Percentiles rank a stretch among this genome's conserved stretches.
Evolutionary conservation across 2,329 filamentous ascomycete species (phyloP).

Genomic region (Diaporthe velutina): DNA sequence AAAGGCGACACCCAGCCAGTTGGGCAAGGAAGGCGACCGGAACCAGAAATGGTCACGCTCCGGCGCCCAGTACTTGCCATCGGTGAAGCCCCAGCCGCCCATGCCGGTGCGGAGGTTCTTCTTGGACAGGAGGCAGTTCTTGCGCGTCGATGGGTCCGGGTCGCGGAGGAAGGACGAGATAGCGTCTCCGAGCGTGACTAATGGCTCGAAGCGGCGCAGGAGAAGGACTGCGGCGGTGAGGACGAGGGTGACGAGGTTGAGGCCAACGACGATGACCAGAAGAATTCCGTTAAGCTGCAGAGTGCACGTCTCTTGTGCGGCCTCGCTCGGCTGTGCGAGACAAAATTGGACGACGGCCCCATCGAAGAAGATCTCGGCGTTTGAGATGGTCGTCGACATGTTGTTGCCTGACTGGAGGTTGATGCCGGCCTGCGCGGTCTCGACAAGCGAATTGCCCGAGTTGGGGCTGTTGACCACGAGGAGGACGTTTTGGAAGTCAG

Average conservation of each 20-base stretch:
- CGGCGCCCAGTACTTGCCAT: slow-evolving; percentile 58
- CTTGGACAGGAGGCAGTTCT: slow-evolving; percentile 61
- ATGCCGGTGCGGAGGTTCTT: slow-evolving; percentile 56
- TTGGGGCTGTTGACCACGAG: slow-evolving; percentile 48
- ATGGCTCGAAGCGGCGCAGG: slow-evolving; percentile 53
- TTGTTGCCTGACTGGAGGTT: slow-evolving; percentile 21
- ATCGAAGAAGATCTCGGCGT: slow-evolving; percentile 42
- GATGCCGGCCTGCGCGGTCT: slow-evolving; percentile 43
- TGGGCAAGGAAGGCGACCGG: slow-evolving; percentile 54
- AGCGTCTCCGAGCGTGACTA: slow-evolving; percentile 65
- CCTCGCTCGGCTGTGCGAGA: slow-evolving; percentile 46
- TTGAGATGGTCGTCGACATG: slow-evolving; percentile 28
- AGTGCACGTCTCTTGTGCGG: slow-evolving; percentile 49
- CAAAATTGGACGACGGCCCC: slow-evolving; percentile 48
- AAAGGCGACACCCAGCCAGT: slow-evolving; percentile 57
- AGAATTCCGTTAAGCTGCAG: slow-evolving; percentile 59
- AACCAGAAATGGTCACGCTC: slow-evolving; percentile 58
- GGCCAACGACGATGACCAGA: slow-evolving; percentile 56
- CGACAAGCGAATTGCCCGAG: slow-evolving; percentile 51
- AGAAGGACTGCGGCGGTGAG: slow-evolving; percentile 48
- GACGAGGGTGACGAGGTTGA: slow-evolving; percentile 55
- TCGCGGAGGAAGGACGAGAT: slow-evolving; percentile 62
- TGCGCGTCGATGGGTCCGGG: slow-evolving; percentile 58
- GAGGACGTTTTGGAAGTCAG: slow-evolving; percentile 50
- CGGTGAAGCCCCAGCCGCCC: slow-evolving; percentile 57